Percentiles rank a stretch among this genome's conserved stretches.
Conservation (phyloP, 2,329 filamentous ascomycete species). For the Kalaharituber pfeilii region DNA sequence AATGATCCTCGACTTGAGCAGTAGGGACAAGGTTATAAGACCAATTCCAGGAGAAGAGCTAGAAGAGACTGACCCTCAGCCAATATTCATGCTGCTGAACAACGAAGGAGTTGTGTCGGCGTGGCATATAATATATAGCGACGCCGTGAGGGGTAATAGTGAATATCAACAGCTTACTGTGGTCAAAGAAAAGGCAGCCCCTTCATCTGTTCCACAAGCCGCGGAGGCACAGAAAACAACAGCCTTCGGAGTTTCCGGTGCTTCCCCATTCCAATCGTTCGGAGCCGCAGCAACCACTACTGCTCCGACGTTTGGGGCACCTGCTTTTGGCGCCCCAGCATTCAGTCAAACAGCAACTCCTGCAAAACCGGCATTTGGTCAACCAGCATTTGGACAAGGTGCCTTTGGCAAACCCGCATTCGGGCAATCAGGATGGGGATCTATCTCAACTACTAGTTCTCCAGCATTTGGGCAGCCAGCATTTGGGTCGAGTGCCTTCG, state of each 20-base stretch:
- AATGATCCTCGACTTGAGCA: constrained; percentile 65
- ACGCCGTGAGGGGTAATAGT: constrained; percentile 58
- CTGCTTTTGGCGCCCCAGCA: constrained; percentile 26
- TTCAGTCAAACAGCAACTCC: constrained; percentile 25
- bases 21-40: constrained; percentile 56
- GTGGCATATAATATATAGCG: constrained; percentile 88
- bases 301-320: constrained; percentile 20
- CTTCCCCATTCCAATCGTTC: constrained; percentile 17
- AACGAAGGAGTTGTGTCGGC: constrained; percentile 68
- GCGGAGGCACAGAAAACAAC: neutral
- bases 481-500: constrained; percentile 25
- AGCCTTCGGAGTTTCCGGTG: constrained; percentile 16
- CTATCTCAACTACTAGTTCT: constrained; percentile 28
- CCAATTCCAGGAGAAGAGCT: constrained; percentile 66
- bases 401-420: constrained; percentile 30
- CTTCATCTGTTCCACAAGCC: constrained; percentile 16
- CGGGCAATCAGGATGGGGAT: constrained; percentile 32
- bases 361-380: constrained; percentile 14
- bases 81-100: constrained; percentile 69
- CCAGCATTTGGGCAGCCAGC: constrained; percentile 36
- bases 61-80: constrained; percentile 61
- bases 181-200: constrained; percentile 22
- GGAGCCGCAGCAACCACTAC: constrained; percentile 8
- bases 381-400: constrained; percentile 20
- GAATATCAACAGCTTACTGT: constrained; percentile 53